Base-by-base conservation (phyloP, 2,329 filamentous ascomycete species). In the Ceratocystis destructans region DNA sequence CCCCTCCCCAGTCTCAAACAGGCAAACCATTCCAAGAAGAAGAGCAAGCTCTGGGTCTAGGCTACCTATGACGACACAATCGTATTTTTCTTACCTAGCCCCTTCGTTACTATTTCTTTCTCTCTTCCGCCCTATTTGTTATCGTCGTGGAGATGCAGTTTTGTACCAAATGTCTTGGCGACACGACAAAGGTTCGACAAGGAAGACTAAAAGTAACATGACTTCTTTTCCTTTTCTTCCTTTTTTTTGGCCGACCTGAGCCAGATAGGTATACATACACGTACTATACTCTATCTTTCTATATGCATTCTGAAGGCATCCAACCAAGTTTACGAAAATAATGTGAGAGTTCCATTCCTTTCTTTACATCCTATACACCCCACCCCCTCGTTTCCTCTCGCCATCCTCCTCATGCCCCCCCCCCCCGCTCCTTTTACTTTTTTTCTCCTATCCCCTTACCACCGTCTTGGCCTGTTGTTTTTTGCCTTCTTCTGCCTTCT, bases 121-220 rank as follows among this genome's bases (percentile, higher is more conserved):
- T 5, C 20, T 8, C 48, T 25, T 22, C 12, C n/a, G 48, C n/a
- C 22, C 48, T 50, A 4, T 17, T 33, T n/a, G 15, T 57, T 57
- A 57, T 57, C 53, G 53, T 57, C 53, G 53, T 57, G 53, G 15
- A 57, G 53, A 5, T 57, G 53, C 10, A 57, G 53, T 57, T 15
- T 57, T 50, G 20, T 15, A 22, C n/a, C 10, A 17, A 57, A 31
- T 17, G 53, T 57, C 53, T 57, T 57, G 53, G 53, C 53, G 28
- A 15, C 53, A 57, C 15, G 53, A 57, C 53, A 57, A 57, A 57
- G 53, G 53, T 57, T 57, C 53, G 25, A 57, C 53, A 57, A 28
- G 53, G 53, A 57, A 33, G 53, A 12, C 37, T n/a, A 25, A n/a
- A 57, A 33, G 53, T 57, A 57, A 57, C 53, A 57, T 57, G 53